phyloP scores from a whole-genome alignment of 2,329 filamentous ascomycete species.

The Monilinia vaccinii-corymbosi region DNA sequence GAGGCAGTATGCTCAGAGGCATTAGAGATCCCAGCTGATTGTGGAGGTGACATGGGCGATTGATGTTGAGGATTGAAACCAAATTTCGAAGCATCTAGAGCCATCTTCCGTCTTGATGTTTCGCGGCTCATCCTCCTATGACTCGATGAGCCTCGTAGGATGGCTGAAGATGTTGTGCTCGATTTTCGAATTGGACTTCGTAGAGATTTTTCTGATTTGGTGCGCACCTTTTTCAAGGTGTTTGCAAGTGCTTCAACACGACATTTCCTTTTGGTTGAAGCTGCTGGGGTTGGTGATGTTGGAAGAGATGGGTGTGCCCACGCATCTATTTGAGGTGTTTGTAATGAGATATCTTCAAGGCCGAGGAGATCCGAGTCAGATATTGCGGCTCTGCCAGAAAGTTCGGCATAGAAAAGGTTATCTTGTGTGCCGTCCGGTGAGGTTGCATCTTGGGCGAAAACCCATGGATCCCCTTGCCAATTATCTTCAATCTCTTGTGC shows the following conservation, averaged over 20 bases:
- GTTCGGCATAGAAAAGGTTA: conserved; percentile 23
- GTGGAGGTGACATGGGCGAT: conserved; percentile 37
- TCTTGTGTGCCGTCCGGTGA: conserved; percentile 9
- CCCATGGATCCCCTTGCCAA: conserved; percentile 16
- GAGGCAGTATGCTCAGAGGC: conserved; percentile 11
- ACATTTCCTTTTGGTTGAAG: conserved; percentile 17
- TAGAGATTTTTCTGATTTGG: conserved; percentile 22
- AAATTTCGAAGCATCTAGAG: conserved; percentile 35
- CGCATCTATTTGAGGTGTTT: conserved; percentile 19
- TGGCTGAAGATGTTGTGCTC: conserved; percentile 21
- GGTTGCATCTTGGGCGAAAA: conserved; percentile 15
- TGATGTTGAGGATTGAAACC: conserved; percentile 36
- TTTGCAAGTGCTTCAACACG: conserved; percentile 36
- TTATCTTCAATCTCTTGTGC: conserved; percentile 9
- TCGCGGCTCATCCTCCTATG: conserved; percentile 33
- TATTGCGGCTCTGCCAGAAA: conserved; percentile 25
- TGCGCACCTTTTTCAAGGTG: conserved; percentile 34
- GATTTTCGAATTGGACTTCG: conserved; percentile 34
- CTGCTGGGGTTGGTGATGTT: conserved; percentile 18
- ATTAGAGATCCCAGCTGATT: conserved; percentile 33
- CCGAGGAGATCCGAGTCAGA: conserved; percentile 28
- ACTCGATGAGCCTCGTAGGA: conserved; percentile 26
- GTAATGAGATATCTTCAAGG: conserved; percentile 25
- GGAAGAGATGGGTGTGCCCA: conserved; percentile 18
- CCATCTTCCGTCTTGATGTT: conserved; percentile 40